These are phyloP conservation scores for Nakazawaea molendinolei DNA, from an alignment of 805 yeast species.

Conservation along the genomic window DNA sequence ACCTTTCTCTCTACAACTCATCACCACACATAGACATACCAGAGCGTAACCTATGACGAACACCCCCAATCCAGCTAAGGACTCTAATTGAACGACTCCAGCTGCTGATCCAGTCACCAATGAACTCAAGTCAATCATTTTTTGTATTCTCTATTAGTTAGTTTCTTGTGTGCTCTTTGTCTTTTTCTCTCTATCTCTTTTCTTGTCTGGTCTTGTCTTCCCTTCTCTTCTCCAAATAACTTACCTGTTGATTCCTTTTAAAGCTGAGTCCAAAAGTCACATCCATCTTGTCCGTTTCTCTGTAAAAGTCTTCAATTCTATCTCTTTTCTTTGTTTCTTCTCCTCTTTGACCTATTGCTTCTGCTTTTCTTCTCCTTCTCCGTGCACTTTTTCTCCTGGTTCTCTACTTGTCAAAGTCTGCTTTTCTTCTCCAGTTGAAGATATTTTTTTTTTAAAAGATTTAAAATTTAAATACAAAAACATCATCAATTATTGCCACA, in stretches of 20 bases:
- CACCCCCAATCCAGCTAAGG: slow-evolving; percentile 39
- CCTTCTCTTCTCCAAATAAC: not conserved
- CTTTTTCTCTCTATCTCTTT: not conserved
- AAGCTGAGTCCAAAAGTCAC: no score
- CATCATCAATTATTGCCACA: no score
- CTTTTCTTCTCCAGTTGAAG: no score
- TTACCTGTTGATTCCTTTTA: not conserved
- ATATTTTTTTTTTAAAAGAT: no score
- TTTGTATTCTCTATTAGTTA: slow-evolving; percentile 16
- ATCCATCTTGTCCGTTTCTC: no score
- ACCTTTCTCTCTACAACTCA: slow-evolving; percentile 25
- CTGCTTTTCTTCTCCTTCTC: no score
- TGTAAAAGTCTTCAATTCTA: no score
- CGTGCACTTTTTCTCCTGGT: no score
- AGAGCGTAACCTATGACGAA: slow-evolving; percentile 30
- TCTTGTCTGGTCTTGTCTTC: not conserved
- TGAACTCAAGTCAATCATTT: slow-evolving; percentile 40
- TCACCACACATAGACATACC: slow-evolving; percentile 26
- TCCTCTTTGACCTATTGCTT: no score
- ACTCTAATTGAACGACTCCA: slow-evolving; percentile 47
- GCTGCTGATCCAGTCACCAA: slow-evolving; percentile 46
- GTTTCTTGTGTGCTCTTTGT: slow-evolving; percentile 17
- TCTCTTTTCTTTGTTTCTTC: no score
- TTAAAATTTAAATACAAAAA: no score
- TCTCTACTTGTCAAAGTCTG: no score